Conservation (phyloP, 2,329 filamentous ascomycete genomes). For the Drechslera avenae region DNA sequence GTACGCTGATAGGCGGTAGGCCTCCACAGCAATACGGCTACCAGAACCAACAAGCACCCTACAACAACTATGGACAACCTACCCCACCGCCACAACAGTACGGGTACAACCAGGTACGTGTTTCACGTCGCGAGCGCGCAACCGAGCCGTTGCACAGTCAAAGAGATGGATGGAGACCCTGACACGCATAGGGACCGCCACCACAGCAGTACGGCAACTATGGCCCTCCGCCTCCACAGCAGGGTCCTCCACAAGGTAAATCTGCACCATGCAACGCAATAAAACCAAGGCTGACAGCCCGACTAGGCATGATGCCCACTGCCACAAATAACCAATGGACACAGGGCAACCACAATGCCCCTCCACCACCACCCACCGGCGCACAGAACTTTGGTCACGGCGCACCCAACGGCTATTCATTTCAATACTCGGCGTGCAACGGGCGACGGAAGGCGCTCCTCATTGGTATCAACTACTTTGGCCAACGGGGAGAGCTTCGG, state of each 20-base stretch:
- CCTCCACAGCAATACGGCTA: constrained; percentile 48
- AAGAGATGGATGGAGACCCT: background rate
- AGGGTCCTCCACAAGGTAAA: constrained; percentile 30
- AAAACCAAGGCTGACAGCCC: constrained; percentile 39
- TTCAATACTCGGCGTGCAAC: constrained; percentile 90
- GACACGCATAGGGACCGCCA: constrained; percentile 4
- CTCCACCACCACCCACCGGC: constrained; percentile 67
- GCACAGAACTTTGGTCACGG: constrained; percentile 65
- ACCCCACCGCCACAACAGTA: constrained; percentile 52
- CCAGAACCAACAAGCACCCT: constrained; percentile 47
- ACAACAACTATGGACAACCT: constrained; percentile 45
- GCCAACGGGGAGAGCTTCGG: constrained; percentile 84
- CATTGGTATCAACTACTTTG: constrained; percentile 97
- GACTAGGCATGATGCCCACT: constrained; percentile 59
- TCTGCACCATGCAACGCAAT: background rate
- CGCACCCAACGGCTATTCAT: constrained; percentile 79
- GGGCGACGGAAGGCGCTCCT: constrained; percentile 86
- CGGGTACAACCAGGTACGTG: constrained; percentile 49
- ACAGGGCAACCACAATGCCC: constrained; percentile 63
- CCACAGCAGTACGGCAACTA: constrained; percentile 24
- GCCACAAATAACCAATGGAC: constrained; percentile 42
- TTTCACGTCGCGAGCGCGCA: constrained; percentile 10
- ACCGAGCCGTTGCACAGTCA: background rate
- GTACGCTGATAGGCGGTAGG: constrained; percentile 24
- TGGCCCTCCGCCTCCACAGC: constrained; percentile 29